These are phyloP conservation scores for Colletotrichum trifolii DNA, from an alignment of 2,329 filamentous ascomycete species.

Conservation along the genomic window DNA sequence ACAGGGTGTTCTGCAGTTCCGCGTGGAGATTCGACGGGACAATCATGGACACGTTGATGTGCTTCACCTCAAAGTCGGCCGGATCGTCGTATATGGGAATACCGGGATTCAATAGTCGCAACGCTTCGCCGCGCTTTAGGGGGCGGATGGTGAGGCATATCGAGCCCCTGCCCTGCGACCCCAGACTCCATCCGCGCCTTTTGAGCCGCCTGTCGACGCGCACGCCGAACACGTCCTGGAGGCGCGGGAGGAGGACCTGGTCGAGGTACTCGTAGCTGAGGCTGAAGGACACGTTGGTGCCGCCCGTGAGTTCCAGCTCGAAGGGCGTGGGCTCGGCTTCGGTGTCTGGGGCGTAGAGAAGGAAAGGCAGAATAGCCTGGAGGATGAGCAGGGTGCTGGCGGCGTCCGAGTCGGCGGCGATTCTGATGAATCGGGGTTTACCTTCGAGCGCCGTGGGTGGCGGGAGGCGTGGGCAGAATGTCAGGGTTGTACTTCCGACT, in stretches of 20 bases:
- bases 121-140: slow-evolving; percentile 45
- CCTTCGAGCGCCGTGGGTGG: slow-evolving; percentile 51
- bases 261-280: slow-evolving; percentile 71
- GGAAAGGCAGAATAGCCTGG: slow-evolving; percentile 69
- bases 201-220: slow-evolving; percentile 56
- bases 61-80: slow-evolving; percentile 50
- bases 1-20: slow-evolving; percentile 53
- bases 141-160: slow-evolving; percentile 56
- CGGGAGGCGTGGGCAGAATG: slow-evolving; percentile 55
- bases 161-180: slow-evolving; percentile 53
- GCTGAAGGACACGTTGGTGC: slow-evolving; percentile 69
- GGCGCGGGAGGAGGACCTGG: slow-evolving; percentile 67
- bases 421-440: slow-evolving; percentile 54
- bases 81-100: slow-evolving; percentile 28
- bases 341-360: slow-evolving; percentile 64
- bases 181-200: slow-evolving; percentile 62
- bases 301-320: slow-evolving; percentile 64
- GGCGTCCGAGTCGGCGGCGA: slow-evolving; percentile 60
- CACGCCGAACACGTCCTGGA: slow-evolving; percentile 63
- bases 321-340: slow-evolving; percentile 48
- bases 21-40: slow-evolving; percentile 57
- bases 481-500: slow-evolving; percentile 62
- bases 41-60: slow-evolving; percentile 63
- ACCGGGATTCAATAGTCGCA: slow-evolving; percentile 49
- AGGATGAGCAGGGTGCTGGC: slow-evolving; percentile 68